Evolutionary conservation across 164 flowering plant species (phyloP).

Genomic region (Vitis rupestris): DNA sequence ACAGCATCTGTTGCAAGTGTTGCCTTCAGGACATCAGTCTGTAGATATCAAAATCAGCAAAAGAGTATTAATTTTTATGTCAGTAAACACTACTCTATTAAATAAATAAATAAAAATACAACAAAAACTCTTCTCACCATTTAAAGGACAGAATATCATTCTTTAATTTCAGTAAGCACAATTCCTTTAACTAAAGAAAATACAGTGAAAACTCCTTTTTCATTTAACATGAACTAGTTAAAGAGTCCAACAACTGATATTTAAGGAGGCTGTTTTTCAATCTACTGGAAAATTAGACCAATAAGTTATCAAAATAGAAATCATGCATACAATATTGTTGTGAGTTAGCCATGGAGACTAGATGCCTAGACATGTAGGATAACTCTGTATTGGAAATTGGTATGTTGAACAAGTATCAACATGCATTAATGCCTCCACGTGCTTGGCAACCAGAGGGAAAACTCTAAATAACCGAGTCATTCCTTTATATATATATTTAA

Average conservation of each 20-base stretch:
- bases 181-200: no score
- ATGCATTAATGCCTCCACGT: background rate
- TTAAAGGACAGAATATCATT: no score
- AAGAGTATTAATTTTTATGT: conserved; percentile 1
- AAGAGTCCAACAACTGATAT: no score
- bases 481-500: no score
- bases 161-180: no score
- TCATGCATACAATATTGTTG: background rate
- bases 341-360: background rate
- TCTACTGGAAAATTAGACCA: background rate
- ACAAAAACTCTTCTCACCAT: no score
- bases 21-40: conserved; percentile 91
- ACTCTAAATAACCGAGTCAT: no score
- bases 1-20: conserved; percentile 98
- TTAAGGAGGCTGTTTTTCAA: background rate
- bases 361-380: background rate
- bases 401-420: background rate
- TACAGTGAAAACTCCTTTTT: no score
- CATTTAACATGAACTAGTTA: no score
- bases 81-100: background rate
- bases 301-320: background rate
- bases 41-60: conserved; percentile 22
- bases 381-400: background rate
- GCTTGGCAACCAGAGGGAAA: no score
- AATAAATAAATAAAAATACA: background rate